These are phyloP conservation scores for Aspergillus leporis DNA, from an alignment of 495 filamentous ascomycete genomes.

Conservation along the genomic window DNA sequence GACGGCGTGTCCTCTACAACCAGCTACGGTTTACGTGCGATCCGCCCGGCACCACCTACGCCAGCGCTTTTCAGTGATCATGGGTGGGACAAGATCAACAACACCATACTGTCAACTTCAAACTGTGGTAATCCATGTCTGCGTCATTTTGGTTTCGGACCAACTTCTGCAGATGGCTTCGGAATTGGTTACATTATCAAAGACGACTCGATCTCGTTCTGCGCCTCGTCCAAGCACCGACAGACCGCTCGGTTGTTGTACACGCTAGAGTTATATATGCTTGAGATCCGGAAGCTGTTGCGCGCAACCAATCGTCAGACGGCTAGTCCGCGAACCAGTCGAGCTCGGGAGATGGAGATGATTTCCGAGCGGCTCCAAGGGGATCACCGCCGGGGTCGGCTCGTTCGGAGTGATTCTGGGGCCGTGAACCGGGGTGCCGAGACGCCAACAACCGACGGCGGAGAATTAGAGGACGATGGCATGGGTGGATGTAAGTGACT, in stretches of 20 bases:
- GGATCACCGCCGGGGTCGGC: conserved; percentile 43
- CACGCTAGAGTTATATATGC: conserved; percentile 81
- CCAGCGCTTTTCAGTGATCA: conserved; percentile 83
- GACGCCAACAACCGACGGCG: conserved; percentile 59
- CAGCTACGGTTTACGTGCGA: conserved; percentile 31
- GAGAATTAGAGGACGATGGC: conserved; percentile 81
- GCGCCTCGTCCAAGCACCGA: conserved; percentile 86
- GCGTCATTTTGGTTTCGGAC: conserved; percentile 94
- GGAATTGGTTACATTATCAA: conserved; percentile 99
- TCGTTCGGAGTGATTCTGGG: conserved; percentile 44
- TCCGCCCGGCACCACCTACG: conserved; percentile 48
- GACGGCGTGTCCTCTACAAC: conserved; percentile 37
- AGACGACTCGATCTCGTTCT: conserved; percentile 88
- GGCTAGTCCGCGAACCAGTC: conserved; percentile 54
- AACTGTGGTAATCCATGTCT: conserved; percentile 99
- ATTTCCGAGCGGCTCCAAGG: conserved; percentile 45
- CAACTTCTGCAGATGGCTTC: conserved; percentile 91
- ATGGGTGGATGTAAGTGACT: conserved; percentile 81
- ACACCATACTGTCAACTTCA: conserved; percentile 91
- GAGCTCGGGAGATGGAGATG: conserved; percentile 67
- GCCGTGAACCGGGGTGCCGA: conserved; percentile 39
- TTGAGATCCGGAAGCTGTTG: conserved; percentile 85
- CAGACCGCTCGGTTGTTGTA: conserved; percentile 91
- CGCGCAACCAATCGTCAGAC: conserved; percentile 61
- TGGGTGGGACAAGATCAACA: conserved; percentile 95